phyloP scores from a whole-genome alignment of 2,329 filamentous ascomycete species.

The Exophiala bonariae region DNA sequence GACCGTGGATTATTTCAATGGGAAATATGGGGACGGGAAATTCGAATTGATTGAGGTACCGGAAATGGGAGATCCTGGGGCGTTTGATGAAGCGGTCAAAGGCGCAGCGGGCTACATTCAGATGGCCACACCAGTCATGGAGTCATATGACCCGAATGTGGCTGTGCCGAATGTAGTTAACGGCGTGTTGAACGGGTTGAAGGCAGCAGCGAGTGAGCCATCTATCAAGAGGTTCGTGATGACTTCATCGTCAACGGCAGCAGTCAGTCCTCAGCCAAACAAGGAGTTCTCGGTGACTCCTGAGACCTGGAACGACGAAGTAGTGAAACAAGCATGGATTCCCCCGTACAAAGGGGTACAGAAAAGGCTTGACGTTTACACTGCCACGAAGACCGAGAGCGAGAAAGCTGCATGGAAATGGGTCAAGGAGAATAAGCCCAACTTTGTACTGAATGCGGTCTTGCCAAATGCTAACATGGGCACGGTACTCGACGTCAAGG shows the following conservation, averaged over 20 bases:
- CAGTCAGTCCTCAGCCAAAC: constrained; percentile 23
- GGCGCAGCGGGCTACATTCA: constrained; percentile 39
- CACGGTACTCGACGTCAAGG: constrained; percentile 12
- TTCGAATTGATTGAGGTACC: constrained; percentile 38
- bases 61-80: constrained; percentile 34
- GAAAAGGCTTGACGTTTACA: constrained; percentile 35
- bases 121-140: constrained; percentile 41
- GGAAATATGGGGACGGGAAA: constrained; percentile 34
- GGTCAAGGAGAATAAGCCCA: constrained; percentile 31
- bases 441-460: constrained; percentile 31
- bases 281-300: constrained; percentile 41
- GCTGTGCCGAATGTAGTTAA: constrained; percentile 48
- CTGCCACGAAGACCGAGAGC: constrained; percentile 40
- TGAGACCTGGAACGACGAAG: constrained; percentile 39
- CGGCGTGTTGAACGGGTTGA: constrained; percentile 41
- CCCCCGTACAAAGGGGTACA: constrained; percentile 36
- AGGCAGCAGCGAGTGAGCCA: constrained; percentile 11
- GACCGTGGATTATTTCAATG: constrained; percentile 36
- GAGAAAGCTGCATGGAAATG: constrained; percentile 44
- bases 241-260: constrained; percentile 24
- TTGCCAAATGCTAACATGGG: constrained; percentile 22
- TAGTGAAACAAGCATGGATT: constrained; percentile 35
- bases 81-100: constrained; percentile 33
- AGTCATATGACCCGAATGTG: constrained; percentile 38
- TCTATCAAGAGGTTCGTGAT: constrained; percentile 34